phyloP scores from a whole-genome alignment of 352 stramenopile genomes.

The Pythium rhizo-oryzae region DNA sequence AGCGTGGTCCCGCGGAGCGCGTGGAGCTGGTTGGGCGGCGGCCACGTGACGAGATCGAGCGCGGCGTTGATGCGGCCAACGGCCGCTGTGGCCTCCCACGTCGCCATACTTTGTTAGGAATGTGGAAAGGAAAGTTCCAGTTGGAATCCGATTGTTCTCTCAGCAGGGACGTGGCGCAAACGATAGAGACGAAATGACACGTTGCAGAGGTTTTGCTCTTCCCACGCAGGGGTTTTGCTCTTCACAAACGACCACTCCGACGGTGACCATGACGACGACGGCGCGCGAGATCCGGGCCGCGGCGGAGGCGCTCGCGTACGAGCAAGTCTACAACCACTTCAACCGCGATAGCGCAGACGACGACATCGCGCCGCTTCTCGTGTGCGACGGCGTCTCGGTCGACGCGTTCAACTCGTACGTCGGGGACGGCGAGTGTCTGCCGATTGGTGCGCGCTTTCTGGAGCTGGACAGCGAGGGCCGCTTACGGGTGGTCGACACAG shows the following conservation, averaged over 20 bases:
- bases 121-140: no score
- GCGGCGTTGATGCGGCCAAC: no score
- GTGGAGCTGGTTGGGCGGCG: no score
- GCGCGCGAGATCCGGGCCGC: conserved; percentile 10
- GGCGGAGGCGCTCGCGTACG: conserved; percentile 7
- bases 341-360: conserved; percentile 12
- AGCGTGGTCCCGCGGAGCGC: neutral
- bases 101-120: no score
- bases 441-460: conserved; percentile 28
- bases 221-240: no score
- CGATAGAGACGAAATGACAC: no score
- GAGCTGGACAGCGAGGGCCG: conserved; percentile 24
- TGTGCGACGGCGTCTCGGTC: conserved; percentile 34
- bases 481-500: conserved; percentile 16
- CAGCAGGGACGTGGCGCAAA: no score
- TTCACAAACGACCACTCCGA: no score
- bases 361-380: conserved; percentile 26
- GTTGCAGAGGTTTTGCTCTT: no score
- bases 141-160: no score
- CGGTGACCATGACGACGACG: conserved; percentile 15
- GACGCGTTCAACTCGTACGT: conserved; percentile 33
- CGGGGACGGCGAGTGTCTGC: conserved; percentile 24
- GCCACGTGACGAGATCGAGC: no score
- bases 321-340: neutral
- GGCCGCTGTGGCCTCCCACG: no score